Base-by-base conservation (phyloP, 2,329 filamentous ascomycete species). In the Coniosporium uncinatum region DNA sequence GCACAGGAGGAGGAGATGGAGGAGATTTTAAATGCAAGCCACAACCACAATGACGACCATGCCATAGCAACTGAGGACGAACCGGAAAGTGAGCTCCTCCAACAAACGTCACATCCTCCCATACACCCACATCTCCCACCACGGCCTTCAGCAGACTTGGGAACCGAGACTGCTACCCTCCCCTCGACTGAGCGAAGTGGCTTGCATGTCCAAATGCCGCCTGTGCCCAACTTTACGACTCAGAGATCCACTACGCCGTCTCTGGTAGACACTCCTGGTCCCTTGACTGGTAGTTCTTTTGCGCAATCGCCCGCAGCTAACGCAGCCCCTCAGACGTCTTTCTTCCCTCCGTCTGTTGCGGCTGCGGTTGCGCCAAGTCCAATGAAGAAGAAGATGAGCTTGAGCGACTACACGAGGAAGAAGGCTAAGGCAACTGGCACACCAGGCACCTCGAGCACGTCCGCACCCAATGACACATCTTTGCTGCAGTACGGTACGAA, bases 341-440 rank as follows among this genome's bases (percentile, higher is more conserved):
- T 55, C 11, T 58, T 62, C 43, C 63, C 62, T 8, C 57, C 60
- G 31, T 59, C 63, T 8, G 63, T 70, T 20, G 58, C 57, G 14
- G 60, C 58, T 36, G 59, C 66, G 8, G 54, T 69, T n/a, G 59
- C 56, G 17, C 61, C 66, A 18, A 57, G 54, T 31, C 67, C 64
- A 20, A 57, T 59, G 19, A 62, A 64, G 44, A 73, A 73, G 57
- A 73, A 73, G 56, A 57, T 73, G 43, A 72, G 68, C 46, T 49
- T 73, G n/a, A 71, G 67, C 47, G 70, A 72, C 40, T 73, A 71
- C 44, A 70, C 67, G 4, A 58, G 67, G 37, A 63, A 55, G 42
- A 68, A 66, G 42, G 62, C 63, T 41, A 46, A 59, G 35, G 39
- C 35, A 18, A 22, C 37, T 19, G 11, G 11, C 16, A 19, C 36